A percentile compares a stretch with the other conserved stretches of the same genome.
These are phyloP conservation scores for Ogataea trehaloabstinens DNA, from an alignment of 805 yeast genomes.

Conservation along the genomic window DNA sequence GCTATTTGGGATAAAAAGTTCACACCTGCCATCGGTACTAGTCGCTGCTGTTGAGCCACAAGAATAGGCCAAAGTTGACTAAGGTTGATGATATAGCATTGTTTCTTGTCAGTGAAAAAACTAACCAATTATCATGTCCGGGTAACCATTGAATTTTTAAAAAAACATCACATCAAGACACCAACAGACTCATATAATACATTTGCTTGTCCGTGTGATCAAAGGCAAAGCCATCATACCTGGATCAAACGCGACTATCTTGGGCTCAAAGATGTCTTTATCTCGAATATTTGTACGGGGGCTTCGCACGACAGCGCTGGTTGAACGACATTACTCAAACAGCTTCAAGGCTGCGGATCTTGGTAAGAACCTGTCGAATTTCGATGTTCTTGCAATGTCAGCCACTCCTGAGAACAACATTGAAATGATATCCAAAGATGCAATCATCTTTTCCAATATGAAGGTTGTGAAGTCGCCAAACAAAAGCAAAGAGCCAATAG, in stretches of 20 bases:
- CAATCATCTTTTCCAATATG: constrained; percentile 58
- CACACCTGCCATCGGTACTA: constrained; percentile 41
- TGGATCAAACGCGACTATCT: too few species aligned
- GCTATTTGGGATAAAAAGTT: constrained; percentile 60
- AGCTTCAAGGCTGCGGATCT: constrained; percentile 33
- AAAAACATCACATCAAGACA: background rate
- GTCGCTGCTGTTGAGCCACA: too few species aligned
- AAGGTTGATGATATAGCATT: too few species aligned
- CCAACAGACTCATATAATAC: too few species aligned
- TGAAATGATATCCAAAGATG: constrained; percentile 49
- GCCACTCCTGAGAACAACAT: constrained; percentile 48
- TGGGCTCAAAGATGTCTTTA: too few species aligned
- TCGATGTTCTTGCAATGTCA: constrained; percentile 44
- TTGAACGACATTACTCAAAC: constrained; percentile 18
- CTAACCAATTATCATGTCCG: too few species aligned
- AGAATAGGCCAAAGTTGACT: too few species aligned
- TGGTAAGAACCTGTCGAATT: constrained; percentile 38
- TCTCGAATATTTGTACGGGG: background rate
- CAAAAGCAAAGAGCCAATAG: constrained; percentile 38
- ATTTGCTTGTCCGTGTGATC: too few species aligned
- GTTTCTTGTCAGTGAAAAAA: too few species aligned
- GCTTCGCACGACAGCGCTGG: background rate
- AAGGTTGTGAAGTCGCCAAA: constrained; percentile 44
- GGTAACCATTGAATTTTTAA: too few species aligned
- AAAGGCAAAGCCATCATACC: too few species aligned